A percentile compares a stretch with the other conserved stretches of the same genome.
Evolutionary conservation across 2,329 filamentous ascomycete species (phyloP).

Genomic region (Xylaria polymorpha): DNA sequence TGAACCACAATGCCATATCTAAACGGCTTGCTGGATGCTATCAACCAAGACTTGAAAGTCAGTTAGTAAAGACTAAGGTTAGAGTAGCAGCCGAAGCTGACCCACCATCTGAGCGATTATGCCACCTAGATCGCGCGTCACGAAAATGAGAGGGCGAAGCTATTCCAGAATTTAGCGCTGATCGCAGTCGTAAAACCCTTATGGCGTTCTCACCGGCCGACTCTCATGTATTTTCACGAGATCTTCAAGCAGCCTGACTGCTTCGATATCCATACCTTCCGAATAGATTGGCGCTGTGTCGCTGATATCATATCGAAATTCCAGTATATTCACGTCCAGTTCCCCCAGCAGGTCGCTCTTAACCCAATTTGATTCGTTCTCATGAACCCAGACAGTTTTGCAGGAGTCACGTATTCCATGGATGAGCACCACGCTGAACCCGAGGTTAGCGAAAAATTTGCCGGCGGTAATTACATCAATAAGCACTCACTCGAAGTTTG

Average conservation of each 20-base stretch:
- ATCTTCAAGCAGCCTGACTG: not conserved
- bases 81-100: not conserved
- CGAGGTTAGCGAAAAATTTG: not conserved
- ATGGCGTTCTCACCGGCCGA: not conserved
- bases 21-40: not conserved
- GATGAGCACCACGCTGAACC: slow-evolving; percentile 8
- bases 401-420: slow-evolving; percentile 14
- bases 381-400: slow-evolving; percentile 2
- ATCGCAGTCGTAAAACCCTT: not conserved
- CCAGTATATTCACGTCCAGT: not conserved
- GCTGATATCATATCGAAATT: slow-evolving; percentile 16
- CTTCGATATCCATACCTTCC: slow-evolving; percentile 2
- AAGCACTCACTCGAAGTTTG: not conserved
- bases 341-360: not conserved
- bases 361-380: slow-evolving; percentile 4
- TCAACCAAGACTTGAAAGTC: not conserved
- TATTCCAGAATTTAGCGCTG: not conserved
- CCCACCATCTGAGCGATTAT: slow-evolving; percentile 2
- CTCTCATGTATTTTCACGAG: not conserved
- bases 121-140: not conserved
- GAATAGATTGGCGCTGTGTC: slow-evolving; percentile 6
- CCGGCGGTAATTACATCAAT: not conserved
- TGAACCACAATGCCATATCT: not conserved
- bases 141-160: slow-evolving; percentile 3
- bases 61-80: not conserved